phyloP scores from a whole-genome alignment of 495 filamentous ascomycete species.

The Neurospora sp. region DNA sequence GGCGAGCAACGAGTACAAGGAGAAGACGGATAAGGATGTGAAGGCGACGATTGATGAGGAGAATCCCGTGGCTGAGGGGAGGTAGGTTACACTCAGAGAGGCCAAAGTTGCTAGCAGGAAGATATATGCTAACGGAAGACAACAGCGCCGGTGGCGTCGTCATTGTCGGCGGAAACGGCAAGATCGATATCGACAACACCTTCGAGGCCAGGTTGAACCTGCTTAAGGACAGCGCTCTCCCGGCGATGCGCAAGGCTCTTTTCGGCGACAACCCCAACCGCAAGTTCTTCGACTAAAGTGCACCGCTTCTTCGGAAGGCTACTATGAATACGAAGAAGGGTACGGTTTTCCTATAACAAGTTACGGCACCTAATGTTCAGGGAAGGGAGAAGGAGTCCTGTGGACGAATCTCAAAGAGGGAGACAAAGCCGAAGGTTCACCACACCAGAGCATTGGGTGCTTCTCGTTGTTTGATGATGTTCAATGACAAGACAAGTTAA shows the following conservation, averaged over 20 bases:
- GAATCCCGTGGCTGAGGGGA: constrained; percentile 68
- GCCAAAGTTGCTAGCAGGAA: background rate
- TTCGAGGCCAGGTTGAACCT: constrained; percentile 84
- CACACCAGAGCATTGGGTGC: background rate
- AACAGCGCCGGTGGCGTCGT: constrained; percentile 70
- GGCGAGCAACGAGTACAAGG: constrained; percentile 73
- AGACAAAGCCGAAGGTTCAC: background rate
- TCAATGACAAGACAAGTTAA: background rate
- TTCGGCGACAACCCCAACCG: constrained; percentile 91
- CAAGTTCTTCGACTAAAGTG: constrained; percentile 79
- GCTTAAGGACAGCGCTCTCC: constrained; percentile 73
- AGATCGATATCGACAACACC: constrained; percentile 98
- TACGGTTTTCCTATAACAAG: background rate
- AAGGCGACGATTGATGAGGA: constrained; percentile 60
- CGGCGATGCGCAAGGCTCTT: constrained; percentile 69
- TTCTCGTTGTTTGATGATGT: background rate
- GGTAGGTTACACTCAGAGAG: constrained; percentile 47
- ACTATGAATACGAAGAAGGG: background rate
- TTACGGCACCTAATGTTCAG: background rate
- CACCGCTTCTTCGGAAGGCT: background rate
- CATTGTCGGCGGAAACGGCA: constrained; percentile 74
- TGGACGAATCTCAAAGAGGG: background rate
- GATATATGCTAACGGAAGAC: constrained; percentile 8
- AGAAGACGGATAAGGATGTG: constrained; percentile 54
- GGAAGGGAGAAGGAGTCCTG: background rate